Conservation (phyloP, 2,329 filamentous ascomycete genomes). For the Colletotrichum sansevieriae region DNA sequence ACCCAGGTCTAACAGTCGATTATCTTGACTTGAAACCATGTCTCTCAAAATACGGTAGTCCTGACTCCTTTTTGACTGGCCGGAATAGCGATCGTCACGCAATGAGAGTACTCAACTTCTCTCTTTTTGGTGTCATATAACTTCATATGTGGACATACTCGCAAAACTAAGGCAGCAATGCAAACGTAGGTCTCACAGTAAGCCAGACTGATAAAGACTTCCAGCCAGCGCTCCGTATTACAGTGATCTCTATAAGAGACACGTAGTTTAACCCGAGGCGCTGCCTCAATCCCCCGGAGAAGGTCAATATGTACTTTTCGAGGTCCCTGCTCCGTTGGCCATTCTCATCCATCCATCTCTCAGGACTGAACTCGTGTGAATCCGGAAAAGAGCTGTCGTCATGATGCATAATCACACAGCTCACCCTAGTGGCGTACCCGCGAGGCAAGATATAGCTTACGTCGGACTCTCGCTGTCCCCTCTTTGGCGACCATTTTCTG, state of each 20-base stretch:
- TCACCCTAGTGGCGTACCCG: constrained; percentile 37
- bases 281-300: constrained; percentile 39
- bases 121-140: constrained; percentile 47
- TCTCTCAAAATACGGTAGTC: background rate
- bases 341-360: constrained; percentile 44
- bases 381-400: constrained; percentile 38
- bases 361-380: constrained; percentile 40
- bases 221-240: background rate
- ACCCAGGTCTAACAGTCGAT: too few species aligned
- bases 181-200: constrained; percentile 47
- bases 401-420: constrained; percentile 39
- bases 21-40: too few species aligned
- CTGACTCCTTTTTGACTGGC: constrained; percentile 41
- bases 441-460: constrained; percentile 34
- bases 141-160: constrained; percentile 46
- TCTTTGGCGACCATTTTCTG: constrained; percentile 18
- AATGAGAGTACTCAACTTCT: constrained; percentile 47
- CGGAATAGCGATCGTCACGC: constrained; percentile 44
- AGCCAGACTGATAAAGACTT: constrained; percentile 43
- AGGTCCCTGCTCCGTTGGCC: constrained; percentile 19
- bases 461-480: background rate
- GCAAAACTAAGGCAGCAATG: constrained; percentile 45
- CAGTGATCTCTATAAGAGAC: background rate
- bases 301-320: constrained; percentile 36
- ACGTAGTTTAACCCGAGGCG: constrained; percentile 43